Percentiles rank a stretch among this genome's conserved stretches.
Conservation (phyloP, 108 stramenopile species). For the Schizochytrium sp. region DNA sequence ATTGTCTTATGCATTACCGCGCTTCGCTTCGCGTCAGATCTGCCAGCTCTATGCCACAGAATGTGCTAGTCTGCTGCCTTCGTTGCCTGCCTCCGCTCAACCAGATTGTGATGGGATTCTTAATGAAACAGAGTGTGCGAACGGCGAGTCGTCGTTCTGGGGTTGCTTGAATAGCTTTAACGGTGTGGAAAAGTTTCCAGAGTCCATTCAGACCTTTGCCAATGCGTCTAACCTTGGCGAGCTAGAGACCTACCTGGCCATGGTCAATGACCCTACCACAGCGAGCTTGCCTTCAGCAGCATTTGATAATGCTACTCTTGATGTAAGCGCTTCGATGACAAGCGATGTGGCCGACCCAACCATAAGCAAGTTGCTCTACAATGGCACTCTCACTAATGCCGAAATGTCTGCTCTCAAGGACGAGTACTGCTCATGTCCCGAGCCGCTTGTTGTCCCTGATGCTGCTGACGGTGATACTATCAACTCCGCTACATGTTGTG, state of each 20-base stretch:
- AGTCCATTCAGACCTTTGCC: slow-evolving; percentile 30
- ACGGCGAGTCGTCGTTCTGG: slow-evolving; percentile 38
- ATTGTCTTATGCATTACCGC: slow-evolving; percentile 15
- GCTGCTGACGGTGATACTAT: not conserved
- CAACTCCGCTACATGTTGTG: not conserved
- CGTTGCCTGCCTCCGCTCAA: not conserved
- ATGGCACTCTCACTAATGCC: not conserved
- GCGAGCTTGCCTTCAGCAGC: not conserved
- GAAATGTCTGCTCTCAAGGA: not conserved
- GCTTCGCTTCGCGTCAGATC: not conserved
- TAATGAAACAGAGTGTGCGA: slow-evolving; percentile 22
- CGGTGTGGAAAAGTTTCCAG: slow-evolving; percentile 24
- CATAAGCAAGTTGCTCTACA: slow-evolving; percentile 9
- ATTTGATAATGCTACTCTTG: not conserved
- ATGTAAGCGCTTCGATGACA: not conserved
- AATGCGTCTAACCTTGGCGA: not conserved
- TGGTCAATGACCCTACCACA: not conserved
- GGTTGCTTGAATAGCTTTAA: slow-evolving; percentile 11
- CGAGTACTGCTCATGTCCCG: slow-evolving; percentile 40
- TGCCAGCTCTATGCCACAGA: not conserved
- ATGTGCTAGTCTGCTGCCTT: not conserved
- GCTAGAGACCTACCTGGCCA: not conserved
- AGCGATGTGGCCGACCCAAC: slow-evolving; percentile 19
- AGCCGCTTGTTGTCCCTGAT: slow-evolving; percentile 39
- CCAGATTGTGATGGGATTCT: not conserved